A percentile compares a stretch with the other conserved stretches of the same genome.
Conservation (phyloP, 805 yeast species). For the Hanseniaspora occidentalis region DNA sequence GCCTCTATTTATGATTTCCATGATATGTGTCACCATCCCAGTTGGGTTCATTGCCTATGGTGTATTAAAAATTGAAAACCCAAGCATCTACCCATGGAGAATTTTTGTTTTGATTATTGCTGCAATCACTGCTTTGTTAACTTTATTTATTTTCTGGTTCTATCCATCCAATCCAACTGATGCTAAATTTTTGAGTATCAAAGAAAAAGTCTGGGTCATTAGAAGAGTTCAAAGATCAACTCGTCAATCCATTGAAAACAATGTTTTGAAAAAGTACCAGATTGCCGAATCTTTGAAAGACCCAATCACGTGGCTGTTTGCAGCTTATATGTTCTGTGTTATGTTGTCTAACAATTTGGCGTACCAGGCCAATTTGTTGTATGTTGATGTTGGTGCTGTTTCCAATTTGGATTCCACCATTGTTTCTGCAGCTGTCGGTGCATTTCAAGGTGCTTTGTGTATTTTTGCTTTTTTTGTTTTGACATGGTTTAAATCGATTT, state of each 20-base stretch:
- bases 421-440: conserved; percentile 37
- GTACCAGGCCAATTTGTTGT: conserved; percentile 34
- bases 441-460: conserved; percentile 25
- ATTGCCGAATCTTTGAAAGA: conserved; percentile 33
- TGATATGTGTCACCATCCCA: conserved; percentile 21
- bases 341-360: conserved; percentile 36
- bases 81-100: conserved; percentile 32
- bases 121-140: conserved; percentile 29
- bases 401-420: conserved; percentile 32
- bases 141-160: conserved; percentile 20
- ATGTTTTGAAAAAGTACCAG: conserved; percentile 31
- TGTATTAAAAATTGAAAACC: conserved; percentile 8
- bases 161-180: conserved; percentile 40
- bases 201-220: conserved; percentile 34
- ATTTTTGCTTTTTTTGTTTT: conserved; percentile 20
- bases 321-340: conserved; percentile 25
- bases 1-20: conserved; percentile 29
- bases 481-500: not conserved
- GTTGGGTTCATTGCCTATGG: conserved; percentile 30
- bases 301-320: conserved; percentile 28
- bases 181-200: conserved; percentile 27
- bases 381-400: conserved; percentile 26
- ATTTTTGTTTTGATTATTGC: conserved; percentile 38
- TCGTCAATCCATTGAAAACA: conserved; percentile 32
- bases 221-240: conserved; percentile 29